Conservation (phyloP, 495 filamentous ascomycete genomes). For the Trichoderma erinaceum region DNA sequence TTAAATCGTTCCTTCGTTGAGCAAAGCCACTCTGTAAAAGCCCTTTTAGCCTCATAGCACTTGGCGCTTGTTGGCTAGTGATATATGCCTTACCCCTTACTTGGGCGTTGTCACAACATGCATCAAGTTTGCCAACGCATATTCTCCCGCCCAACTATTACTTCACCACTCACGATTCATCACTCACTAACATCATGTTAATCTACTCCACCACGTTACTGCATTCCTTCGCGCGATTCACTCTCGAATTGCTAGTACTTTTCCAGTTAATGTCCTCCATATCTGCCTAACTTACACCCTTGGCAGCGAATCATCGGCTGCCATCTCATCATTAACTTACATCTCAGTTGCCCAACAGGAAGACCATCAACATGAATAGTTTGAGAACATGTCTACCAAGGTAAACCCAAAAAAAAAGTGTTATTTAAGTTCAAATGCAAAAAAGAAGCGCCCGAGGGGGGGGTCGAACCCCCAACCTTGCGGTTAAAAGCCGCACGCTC, state of each 20-base stretch:
- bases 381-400: background rate
- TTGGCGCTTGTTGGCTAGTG: no score
- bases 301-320: background rate
- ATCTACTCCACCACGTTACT: no score
- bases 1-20: no score
- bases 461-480: conserved; percentile 12
- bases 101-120: background rate
- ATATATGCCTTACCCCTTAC: no score
- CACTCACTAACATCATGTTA: no score
- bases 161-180: background rate
- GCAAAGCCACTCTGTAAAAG: no score
- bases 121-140: conserved; percentile 1
- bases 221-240: no score
- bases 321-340: background rate
- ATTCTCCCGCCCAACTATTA: background rate
- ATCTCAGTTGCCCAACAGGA: background rate
- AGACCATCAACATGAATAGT: background rate
- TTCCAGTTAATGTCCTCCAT: background rate
- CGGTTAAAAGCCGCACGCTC: conserved; percentile 14
- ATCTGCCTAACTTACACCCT: background rate
- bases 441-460: conserved; percentile 1
- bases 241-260: no score
- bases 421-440: background rate
- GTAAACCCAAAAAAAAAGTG: background rate
- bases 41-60: no score